Conservation (phyloP, 2,329 filamentous ascomycete species). For the Clarireedia sp. region DNA sequence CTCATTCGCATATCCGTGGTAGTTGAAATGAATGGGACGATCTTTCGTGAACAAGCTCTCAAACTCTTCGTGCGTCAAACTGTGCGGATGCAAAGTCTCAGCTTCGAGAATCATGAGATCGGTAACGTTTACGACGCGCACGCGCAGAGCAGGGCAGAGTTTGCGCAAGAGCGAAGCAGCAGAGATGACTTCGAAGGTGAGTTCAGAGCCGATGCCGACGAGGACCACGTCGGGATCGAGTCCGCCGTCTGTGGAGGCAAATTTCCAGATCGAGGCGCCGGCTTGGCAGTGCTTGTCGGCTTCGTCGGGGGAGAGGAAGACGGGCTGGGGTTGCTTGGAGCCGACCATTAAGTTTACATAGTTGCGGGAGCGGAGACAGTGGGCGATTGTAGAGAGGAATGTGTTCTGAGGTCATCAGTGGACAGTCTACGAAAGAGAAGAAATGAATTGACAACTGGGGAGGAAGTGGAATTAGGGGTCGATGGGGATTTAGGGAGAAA, state of each 20-base stretch:
- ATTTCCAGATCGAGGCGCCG: constrained; percentile 54
- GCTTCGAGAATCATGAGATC: constrained; percentile 56
- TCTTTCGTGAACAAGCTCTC: constrained; percentile 49
- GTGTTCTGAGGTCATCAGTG: constrained; percentile 39
- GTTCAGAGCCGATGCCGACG: constrained; percentile 56
- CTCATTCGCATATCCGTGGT: constrained; percentile 56
- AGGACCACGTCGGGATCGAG: constrained; percentile 54
- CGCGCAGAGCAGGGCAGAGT: constrained; percentile 42
- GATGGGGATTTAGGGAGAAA: no score
- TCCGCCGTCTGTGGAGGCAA: constrained; percentile 49
- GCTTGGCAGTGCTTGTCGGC: constrained; percentile 52
- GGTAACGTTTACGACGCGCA: constrained; percentile 58
- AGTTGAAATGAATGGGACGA: constrained; percentile 54
- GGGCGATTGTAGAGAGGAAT: constrained; percentile 55
- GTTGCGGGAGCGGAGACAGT: constrained; percentile 53
- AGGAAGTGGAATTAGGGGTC: no score
- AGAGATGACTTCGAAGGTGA: constrained; percentile 57
- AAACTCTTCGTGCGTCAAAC: constrained; percentile 45
- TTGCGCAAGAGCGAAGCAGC: constrained; percentile 48
- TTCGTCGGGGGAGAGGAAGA: constrained; percentile 51
- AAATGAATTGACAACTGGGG: background rate
- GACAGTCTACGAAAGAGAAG: background rate
- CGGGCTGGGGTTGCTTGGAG: constrained; percentile 56
- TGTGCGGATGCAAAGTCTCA: constrained; percentile 50
- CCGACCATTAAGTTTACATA: constrained; percentile 63